Base-by-base conservation (phyloP, 768 basidiomycete genomes). In the Tulasnella sp. region DNA sequence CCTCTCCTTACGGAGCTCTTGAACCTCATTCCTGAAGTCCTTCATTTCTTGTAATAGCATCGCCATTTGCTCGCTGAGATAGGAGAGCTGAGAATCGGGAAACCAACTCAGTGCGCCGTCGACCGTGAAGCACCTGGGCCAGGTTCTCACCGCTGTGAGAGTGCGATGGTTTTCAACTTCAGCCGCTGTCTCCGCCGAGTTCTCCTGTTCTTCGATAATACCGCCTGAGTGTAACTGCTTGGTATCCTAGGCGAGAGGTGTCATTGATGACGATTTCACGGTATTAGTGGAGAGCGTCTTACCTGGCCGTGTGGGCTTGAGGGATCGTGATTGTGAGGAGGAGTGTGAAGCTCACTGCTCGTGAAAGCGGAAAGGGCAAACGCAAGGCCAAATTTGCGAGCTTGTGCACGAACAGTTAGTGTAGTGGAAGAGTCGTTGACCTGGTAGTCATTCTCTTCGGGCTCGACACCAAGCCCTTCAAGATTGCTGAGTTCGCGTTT, bases 401-500 rank as follows among this genome's bases (percentile, higher is more conserved):
- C 0, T 54, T n/a, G 24, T n/a, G 1, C 54, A n/a, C 54, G 2
- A 54, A 24, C 54, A 54, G 24, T 6, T n/a, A 2, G 54, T n/a
- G 5, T n/a, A 22, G 22, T 8, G 22, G 5, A 9, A 12, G 24
- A 22, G 24, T 22, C 24, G 22, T n/a, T 54, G 54, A 54, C 24
- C 12, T 24, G 6, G 12, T 54, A 5, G 24, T n/a, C 8, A 0
- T n/a, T 22, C 7, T 54, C 54, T n/a, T 1, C 4, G 54, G 31
- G 64, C 14, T 69, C 31, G 40, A 18, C 37, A 98, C 92, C 79
- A 90, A 89, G 77, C 16, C 31, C 31, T 16, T 34, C 64, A 12
- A 69, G 64, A 34, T 37, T 5, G 12, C 31, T 69, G 34, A 7
- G 34, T 69, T 95, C 96, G 4, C 97, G 97, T 86, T 96, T 97